phyloP scores from a whole-genome alignment of 768 basidiomycete species.

The Leccinum boreale region DNA sequence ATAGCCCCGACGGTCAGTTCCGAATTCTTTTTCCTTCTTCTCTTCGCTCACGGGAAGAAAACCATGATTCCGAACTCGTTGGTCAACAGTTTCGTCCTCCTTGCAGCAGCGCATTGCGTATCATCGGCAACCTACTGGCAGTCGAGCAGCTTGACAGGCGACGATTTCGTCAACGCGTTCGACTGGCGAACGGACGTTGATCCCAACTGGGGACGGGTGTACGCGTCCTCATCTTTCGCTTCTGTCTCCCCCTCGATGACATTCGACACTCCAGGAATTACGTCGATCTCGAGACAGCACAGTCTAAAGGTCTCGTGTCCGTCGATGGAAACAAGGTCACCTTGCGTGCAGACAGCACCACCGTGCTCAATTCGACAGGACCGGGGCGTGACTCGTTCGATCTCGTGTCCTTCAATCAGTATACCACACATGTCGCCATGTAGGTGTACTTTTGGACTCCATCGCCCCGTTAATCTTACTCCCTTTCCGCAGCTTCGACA shows the following conservation, averaged over 20 bases:
- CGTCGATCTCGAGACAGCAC: slow-evolving; percentile 46
- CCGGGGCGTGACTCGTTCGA: slow-evolving; percentile 37
- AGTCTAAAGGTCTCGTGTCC: slow-evolving; percentile 56
- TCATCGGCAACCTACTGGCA: slow-evolving; percentile 44
- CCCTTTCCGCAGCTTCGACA: slow-evolving; percentile 29
- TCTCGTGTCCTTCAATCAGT: slow-evolving; percentile 28
- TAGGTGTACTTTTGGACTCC: neutral
- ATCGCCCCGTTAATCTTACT: neutral
- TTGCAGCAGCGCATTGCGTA: neutral
- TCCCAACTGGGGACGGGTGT: slow-evolving; percentile 31
- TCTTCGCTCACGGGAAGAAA: neutral
- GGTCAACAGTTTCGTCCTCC: slow-evolving; percentile 3
- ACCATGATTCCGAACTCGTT: slow-evolving; percentile 1
- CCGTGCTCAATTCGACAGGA: slow-evolving; percentile 25
- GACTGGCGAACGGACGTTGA: slow-evolving; percentile 23
- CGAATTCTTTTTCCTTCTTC: neutral
- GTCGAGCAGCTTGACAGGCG: slow-evolving; percentile 46
- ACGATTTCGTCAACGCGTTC: slow-evolving; percentile 42
- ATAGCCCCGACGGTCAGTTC: neutral
- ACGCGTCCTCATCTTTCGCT: neutral
- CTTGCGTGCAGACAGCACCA: slow-evolving; percentile 35
- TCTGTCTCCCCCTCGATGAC: neutral
- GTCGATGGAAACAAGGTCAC: slow-evolving; percentile 41
- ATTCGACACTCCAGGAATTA: slow-evolving; percentile 34
- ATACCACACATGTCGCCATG: slow-evolving; percentile 35